Evolutionary conservation across 352 stramenopile species (phyloP).

Genomic region (Pythium vanterpoolii): DNA sequence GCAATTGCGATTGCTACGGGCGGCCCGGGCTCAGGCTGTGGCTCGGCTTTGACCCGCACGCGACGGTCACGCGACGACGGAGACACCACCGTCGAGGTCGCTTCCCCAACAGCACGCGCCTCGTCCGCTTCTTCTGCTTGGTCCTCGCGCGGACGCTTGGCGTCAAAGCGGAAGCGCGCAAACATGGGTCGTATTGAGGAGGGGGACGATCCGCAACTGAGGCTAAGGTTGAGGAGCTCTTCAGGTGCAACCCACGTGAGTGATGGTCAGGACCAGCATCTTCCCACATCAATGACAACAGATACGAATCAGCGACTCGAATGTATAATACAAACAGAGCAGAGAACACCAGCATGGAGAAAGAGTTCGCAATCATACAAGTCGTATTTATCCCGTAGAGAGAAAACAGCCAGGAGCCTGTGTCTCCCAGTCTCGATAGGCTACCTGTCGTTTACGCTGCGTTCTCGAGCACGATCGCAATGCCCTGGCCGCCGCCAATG

Average conservation of each 20-base stretch:
- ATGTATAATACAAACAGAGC: too few species aligned
- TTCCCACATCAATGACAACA: neutral
- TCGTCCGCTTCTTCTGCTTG: neutral
- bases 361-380: too few species aligned
- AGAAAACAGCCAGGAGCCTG: too few species aligned
- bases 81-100: neutral
- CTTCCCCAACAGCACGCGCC: neutral
- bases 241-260: slow-evolving; percentile 2
- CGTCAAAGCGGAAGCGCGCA: slow-evolving; percentile 53
- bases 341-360: too few species aligned
- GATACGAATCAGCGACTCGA: too few species aligned
- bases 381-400: too few species aligned
- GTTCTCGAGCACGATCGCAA: slow-evolving; percentile 96
- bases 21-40: slow-evolving; percentile 17
- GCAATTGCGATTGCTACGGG: neutral
- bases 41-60: slow-evolving; percentile 14
- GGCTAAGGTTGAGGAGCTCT: neutral
- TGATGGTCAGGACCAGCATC: slow-evolving; percentile 6
- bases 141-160: slow-evolving; percentile 37
- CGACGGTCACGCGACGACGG: too few species aligned
- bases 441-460: slow-evolving; percentile 30
- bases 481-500: slow-evolving; percentile 98
- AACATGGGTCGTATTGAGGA: slow-evolving; percentile 30
- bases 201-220: neutral
- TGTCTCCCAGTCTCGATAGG: neutral